These are phyloP conservation scores for Hordeum vulgare DNA, from an alignment of 176 grass and related monocot genomes.

Conservation along the genomic window DNA sequence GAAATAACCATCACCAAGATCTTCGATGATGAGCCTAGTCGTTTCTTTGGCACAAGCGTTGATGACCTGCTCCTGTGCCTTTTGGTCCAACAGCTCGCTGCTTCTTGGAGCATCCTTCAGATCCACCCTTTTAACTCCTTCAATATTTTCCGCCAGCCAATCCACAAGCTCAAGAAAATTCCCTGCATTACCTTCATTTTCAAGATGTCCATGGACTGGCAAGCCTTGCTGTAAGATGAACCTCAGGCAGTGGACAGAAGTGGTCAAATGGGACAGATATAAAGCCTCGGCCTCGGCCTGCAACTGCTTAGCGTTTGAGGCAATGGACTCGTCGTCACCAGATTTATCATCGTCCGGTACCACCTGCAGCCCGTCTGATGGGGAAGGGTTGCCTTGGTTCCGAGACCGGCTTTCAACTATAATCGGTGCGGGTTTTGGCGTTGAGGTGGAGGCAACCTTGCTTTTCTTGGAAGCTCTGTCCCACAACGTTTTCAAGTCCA, in stretches of 20 bases:
- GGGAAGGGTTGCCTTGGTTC: neutral
- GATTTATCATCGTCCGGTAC: neutral
- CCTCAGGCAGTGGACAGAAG: neutral
- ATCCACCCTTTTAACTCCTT: neutral
- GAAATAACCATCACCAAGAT: neutral
- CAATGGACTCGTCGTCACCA: conserved; percentile 7
- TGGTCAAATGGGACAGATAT: neutral
- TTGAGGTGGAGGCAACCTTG: neutral
- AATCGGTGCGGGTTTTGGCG: neutral
- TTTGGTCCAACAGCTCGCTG: neutral
- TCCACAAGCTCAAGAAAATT: neutral
- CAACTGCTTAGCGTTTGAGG: neutral
- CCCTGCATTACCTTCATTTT: neutral
- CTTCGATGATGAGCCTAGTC: neutral
- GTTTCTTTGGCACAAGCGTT: neutral
- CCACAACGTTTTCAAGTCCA: conserved; percentile 1
- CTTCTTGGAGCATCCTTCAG: neutral
- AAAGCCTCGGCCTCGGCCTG: neutral
- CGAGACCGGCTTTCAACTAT: neutral
- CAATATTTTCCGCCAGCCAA: neutral
- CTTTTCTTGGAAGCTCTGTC: neutral
- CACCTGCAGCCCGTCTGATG: neutral
- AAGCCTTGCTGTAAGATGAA: neutral
- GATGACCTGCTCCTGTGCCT: neutral
- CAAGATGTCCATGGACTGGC: neutral